Evolutionary conservation across 192 early-diverging fungal species (phyloP).

Genomic region (Chytriomyces sp.): DNA sequence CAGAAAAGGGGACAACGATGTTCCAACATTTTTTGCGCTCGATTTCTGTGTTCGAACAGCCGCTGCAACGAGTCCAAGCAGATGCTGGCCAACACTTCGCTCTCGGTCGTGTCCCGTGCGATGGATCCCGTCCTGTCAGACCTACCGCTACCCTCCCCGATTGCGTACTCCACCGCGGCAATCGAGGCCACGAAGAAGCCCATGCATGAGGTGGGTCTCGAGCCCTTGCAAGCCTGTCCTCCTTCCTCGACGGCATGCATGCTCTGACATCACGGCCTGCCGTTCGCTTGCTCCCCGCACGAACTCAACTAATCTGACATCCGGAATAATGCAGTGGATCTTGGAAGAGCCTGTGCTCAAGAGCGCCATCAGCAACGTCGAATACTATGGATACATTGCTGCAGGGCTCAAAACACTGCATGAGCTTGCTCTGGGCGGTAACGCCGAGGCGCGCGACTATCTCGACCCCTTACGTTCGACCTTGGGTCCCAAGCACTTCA

Average conservation of each 20-base stretch:
- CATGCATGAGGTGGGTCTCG: background rate
- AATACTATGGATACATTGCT: constrained; percentile 6
- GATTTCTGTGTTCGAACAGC: background rate
- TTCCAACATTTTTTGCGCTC: background rate
- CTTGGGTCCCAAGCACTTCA: constrained; percentile 2
- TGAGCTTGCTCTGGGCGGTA: constrained; percentile 9
- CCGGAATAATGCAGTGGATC: no score
- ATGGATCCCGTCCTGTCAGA: background rate
- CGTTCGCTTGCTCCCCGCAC: no score
- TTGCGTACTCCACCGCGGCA: constrained; percentile 15
- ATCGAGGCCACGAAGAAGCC: constrained; percentile 7
- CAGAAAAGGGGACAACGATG: background rate
- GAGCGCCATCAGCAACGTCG: constrained; percentile 13
- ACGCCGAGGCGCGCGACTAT: constrained; percentile 26
- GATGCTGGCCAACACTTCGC: background rate
- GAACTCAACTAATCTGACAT: no score
- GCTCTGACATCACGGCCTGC: no score
- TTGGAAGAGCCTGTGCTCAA: constrained; percentile 7
- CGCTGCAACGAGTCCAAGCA: background rate
- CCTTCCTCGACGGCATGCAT: no score
- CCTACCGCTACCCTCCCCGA: background rate
- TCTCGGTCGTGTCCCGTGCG: background rate
- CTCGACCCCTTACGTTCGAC: constrained; percentile 4
- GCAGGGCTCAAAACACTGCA: constrained; percentile 20
- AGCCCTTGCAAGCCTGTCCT: no score